Evolutionary conservation across 768 basidiomycete genomes (phyloP).

Genomic region (Trametes meyenii): DNA sequence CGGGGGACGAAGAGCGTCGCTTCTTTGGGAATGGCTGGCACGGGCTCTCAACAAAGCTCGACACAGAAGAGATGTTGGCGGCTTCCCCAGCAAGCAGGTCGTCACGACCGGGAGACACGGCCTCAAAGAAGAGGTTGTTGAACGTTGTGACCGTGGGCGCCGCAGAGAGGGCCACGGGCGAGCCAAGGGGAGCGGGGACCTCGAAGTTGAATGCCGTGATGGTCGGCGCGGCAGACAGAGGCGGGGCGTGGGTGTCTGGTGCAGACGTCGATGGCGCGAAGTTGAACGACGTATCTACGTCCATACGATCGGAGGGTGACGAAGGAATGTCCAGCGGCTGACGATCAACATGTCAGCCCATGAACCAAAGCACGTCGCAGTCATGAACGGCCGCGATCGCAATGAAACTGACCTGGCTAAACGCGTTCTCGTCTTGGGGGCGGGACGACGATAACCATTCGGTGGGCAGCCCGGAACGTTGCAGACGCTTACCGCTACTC

Average conservation of each 20-base stretch:
- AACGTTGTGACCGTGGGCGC: slow-evolving; percentile 58
- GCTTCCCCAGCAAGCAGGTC: slow-evolving; percentile 28
- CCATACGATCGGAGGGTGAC: slow-evolving; percentile 71
- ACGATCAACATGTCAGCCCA: slow-evolving; percentile 23
- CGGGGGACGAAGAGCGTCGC: slow-evolving; percentile 38
- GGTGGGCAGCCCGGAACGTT: slow-evolving; percentile 63
- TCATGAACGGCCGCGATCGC: slow-evolving; percentile 9
- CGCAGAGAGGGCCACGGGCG: slow-evolving; percentile 45
- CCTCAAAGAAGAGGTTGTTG: slow-evolving; percentile 61
- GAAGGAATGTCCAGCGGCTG: slow-evolving; percentile 46
- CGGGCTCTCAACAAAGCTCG: slow-evolving; percentile 46
- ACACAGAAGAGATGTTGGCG: slow-evolving; percentile 16
- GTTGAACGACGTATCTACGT: slow-evolving; percentile 63
- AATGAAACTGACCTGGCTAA: slow-evolving; percentile 33
- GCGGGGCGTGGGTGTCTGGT: slow-evolving; percentile 33
- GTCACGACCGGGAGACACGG: slow-evolving; percentile 45
- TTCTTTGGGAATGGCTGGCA: slow-evolving; percentile 37
- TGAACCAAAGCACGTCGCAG: neutral
- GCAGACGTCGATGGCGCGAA: slow-evolving; percentile 39
- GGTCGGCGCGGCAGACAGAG: slow-evolving; percentile 30
- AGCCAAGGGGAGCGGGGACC: slow-evolving; percentile 11
- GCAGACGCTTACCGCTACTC: slow-evolving; percentile 53
- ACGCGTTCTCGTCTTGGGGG: slow-evolving; percentile 35
- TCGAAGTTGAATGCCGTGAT: slow-evolving; percentile 29
- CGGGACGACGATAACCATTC: slow-evolving; percentile 53